Evolutionary conservation across 768 basidiomycete species (phyloP), one percentile per base, ranked within the genome.

Genomic region (Hydnomerulius pinastri): DNA sequence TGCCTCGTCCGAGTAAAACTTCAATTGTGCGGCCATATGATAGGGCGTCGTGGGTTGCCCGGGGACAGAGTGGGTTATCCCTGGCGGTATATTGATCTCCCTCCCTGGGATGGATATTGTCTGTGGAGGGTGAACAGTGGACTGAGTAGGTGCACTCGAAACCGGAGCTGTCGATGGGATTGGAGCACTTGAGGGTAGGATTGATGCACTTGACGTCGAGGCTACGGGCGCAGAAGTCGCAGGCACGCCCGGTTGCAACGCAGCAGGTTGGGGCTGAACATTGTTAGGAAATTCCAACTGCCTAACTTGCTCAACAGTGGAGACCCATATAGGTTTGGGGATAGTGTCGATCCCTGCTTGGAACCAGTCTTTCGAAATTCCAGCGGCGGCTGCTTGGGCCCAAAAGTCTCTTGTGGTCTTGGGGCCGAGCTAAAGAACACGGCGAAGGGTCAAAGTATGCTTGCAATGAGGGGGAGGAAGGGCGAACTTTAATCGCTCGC

Each of bases 311-410:
- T 49, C 41, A 23, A 40, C 1, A 21, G 55, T 12, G 27, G 54
- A 56, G 21, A 54, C 35, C 62, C 51, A 48, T 23, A 50, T 35
- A 38, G 32, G 17, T 10, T 23, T 50, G 24, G 63, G 64, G n/a
- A 66, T 23, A 23, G 64, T 54, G 13, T 23, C 28, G 8, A 55
- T 38, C 7, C 59, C 63, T 1, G 43, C 44, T 10, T 7, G 36
- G 30, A 66, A 30, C 63, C 63, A 66, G 6, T 56, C 62, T 10
- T 55, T 46, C 33, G 30, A 37, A 40, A 65, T 46, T 20, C 63
- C 64, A 29, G 51, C 39, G 4, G 38, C 38, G 45, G 33, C 53
- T 9, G 64, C 64, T 1, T 46, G 33, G 24, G 8, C 9, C 48
- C 50, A 52, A 7, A 66, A 56, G 4, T 37, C 11, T 35, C 58